Conservation (phyloP, 139 green algal genomes). For the Dunaliella primolecta region DNA sequence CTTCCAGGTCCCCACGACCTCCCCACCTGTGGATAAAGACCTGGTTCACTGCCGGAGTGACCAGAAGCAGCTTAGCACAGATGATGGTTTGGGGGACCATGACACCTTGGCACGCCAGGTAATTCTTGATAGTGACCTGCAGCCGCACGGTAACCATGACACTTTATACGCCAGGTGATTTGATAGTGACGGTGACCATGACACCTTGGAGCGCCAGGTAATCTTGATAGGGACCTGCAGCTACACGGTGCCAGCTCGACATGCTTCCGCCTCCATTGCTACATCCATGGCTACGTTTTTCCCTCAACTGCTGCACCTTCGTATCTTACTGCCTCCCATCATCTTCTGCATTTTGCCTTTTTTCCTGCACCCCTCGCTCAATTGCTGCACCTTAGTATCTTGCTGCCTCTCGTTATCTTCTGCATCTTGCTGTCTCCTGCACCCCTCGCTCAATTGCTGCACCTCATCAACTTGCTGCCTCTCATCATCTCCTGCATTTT, state of each 20-base stretch:
- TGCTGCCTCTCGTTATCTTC: too few species aligned
- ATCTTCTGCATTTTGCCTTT: too few species aligned
- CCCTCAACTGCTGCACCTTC: neutral
- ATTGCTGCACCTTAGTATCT: too few species aligned
- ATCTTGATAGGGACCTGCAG: neutral
- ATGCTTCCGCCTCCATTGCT: neutral
- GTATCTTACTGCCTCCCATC: too few species aligned
- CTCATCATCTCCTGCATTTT: too few species aligned
- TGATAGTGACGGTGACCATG: neutral
- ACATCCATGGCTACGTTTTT: neutral
- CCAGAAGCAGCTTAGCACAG: neutral
- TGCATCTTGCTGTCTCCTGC: too few species aligned
- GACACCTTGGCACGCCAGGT: slow-evolving; percentile 17
- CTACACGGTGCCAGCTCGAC: neutral
- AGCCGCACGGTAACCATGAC: neutral
- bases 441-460: neutral
- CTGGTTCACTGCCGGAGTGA: slow-evolving; percentile 24
- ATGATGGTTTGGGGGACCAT: slow-evolving; percentile 18
- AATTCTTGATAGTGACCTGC: neutral
- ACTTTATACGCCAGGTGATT: neutral
- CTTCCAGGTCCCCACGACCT: too few species aligned
- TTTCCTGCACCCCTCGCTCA: too few species aligned
- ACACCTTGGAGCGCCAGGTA: neutral
- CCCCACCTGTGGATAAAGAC: slow-evolving; percentile 21
- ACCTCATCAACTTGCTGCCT: too few species aligned